These are phyloP conservation scores for Musa schizocarpa DNA, from an alignment of 176 grass and related monocot species.

Conservation along the genomic window DNA sequence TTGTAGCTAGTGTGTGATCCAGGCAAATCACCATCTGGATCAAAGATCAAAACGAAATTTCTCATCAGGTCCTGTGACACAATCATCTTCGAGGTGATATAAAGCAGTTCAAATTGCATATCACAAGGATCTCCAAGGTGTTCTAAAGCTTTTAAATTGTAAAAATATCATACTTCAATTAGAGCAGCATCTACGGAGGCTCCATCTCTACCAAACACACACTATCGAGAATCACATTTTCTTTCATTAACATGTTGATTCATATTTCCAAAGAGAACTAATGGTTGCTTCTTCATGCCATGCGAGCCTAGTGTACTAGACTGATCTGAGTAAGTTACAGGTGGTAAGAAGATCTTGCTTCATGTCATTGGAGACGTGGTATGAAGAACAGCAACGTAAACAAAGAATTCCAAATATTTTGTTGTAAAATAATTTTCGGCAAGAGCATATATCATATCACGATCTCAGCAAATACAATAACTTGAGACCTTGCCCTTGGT, in stretches of 20 bases:
- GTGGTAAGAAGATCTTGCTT: too few species aligned
- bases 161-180: neutral
- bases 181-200: neutral
- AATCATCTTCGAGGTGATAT: neutral
- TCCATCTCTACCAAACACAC: neutral
- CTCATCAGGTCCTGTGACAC: neutral
- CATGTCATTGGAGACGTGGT: too few species aligned
- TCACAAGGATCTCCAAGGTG: neutral
- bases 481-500: neutral
- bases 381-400: too few species aligned
- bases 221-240: neutral
- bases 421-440: neutral
- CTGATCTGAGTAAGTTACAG: neutral
- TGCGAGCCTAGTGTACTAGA: neutral
- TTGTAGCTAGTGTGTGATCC: neutral
- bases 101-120: neutral
- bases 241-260: neutral
- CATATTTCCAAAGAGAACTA: neutral
- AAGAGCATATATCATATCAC: neutral
- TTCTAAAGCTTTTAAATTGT: neutral
- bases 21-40: neutral
- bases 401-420: too few species aligned
- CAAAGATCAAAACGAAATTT: neutral
- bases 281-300: neutral
- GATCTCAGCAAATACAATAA: neutral